Conservation (phyloP, 1,139 yeast species). For the Taphrina betulina region DNA sequence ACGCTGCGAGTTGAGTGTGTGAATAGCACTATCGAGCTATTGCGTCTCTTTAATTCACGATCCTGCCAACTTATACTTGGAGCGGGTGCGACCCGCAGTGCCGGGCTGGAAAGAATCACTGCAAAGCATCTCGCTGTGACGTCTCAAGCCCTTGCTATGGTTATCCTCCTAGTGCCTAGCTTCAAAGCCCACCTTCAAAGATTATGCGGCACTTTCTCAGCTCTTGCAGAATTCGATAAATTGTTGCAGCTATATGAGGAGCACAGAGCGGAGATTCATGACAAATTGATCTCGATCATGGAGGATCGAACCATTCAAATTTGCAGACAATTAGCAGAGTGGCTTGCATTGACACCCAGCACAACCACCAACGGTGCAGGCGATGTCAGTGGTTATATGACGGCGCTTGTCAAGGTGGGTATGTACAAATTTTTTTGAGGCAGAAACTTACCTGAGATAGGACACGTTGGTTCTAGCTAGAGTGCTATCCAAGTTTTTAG, state of each 20-base stretch:
- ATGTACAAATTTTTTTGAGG: too few relatives aligned
- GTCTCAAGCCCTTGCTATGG: constrained; percentile 57
- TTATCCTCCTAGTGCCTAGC: constrained; percentile 46
- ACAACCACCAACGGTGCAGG: too few relatives aligned
- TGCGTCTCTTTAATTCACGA: constrained; percentile 57
- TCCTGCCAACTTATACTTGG: constrained; percentile 65
- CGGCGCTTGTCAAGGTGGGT: constrained; percentile 66
- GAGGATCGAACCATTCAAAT: constrained; percentile 53
- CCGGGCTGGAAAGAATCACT: constrained; percentile 72
- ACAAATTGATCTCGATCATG: constrained; percentile 68
- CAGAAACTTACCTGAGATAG: too few relatives aligned
- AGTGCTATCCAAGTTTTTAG: constrained; percentile 58
- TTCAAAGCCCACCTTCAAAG: constrained; percentile 42
- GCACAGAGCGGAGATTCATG: constrained; percentile 66
- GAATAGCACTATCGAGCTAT: constrained; percentile 51
- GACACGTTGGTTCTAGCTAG: constrained; percentile 16
- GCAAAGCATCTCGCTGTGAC: constrained; percentile 72
- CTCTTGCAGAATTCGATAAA: constrained; percentile 49
- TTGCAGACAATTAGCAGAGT: constrained; percentile 11
- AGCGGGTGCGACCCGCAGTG: constrained; percentile 75
- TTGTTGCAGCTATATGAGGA: constrained; percentile 49
- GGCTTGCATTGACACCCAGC: constrained; percentile 1
- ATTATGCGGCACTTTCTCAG: constrained; percentile 32
- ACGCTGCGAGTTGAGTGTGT: constrained; percentile 48
- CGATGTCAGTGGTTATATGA: constrained; percentile 54